Evolutionary conservation across 352 stramenopile genomes (phyloP), one percentile per base, ranked within the genome.

Genomic region (Globisporangium cederbergense): DNA sequence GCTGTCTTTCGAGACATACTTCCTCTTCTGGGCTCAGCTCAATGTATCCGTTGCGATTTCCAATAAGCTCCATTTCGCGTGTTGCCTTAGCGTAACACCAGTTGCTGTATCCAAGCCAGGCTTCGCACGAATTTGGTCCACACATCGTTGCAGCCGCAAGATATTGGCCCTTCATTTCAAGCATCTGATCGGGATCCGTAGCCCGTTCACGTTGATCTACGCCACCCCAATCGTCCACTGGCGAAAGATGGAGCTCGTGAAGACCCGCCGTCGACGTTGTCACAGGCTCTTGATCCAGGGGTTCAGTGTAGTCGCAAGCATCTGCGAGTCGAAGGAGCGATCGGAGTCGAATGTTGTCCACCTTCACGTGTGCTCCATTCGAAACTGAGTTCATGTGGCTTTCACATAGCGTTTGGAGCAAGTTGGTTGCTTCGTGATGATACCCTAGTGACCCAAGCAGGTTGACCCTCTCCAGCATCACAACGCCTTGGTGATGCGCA

Each of bases 81-180:
- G 76, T 81, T 13, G 76, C 79, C 40, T 74, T 76, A 40, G 79
- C 66, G 46, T 94, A 90, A 36, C 77, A 89, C 86, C 86, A 94
- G 58, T 91, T 71, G 62, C 81, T 81, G 51, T 89, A 94, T 28
- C 70, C 59, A 47, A 85, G 60, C 83, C 83, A 94, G 1, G 74
- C 78, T 38, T 77, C 75, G 5, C 71, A 49, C 51, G 77, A 85
- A 32, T 64, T 67, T 34, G 77, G 72, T 0, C 62, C 61, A 20
- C 89, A 50, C 11, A 66, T 45, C 6, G 76, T 78, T 4, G 81
- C 83, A 58, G 76, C 22, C 51, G 38, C 47, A 32, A 74, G 36
- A 64, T 68, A 43, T 1, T 50, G 43, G 1, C 62, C 63, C 18
- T 64, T 64, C n/a, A 67, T 38, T 10, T 72, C 56, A 3, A 66